Percentiles rank a stretch among this genome's conserved stretches.
Conservation (phyloP, 2,329 filamentous ascomycete genomes). For the Albophoma yamanashiensis region DNA sequence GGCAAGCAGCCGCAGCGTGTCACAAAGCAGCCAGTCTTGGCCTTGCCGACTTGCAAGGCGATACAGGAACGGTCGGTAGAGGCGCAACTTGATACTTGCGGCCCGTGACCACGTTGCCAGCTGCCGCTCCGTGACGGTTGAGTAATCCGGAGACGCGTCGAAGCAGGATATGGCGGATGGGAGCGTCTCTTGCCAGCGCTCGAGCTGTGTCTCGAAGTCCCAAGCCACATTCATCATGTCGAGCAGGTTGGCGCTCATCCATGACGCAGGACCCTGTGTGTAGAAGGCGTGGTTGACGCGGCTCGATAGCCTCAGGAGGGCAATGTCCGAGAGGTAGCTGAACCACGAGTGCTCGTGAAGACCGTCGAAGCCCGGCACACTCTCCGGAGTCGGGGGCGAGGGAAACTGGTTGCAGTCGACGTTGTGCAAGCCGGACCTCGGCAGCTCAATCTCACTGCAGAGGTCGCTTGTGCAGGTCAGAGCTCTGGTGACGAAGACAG, state of each 20-base stretch:
- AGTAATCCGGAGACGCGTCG: neutral
- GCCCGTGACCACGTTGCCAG: neutral
- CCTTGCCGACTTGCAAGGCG: neutral
- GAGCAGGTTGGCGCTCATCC: neutral
- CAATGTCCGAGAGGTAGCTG: constrained; percentile 8
- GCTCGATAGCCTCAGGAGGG: constrained; percentile 3
- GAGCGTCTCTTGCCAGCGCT: neutral
- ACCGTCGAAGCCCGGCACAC: neutral
- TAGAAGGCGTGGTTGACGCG: constrained; percentile 6
- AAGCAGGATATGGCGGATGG: neutral
- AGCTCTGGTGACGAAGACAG: no score
- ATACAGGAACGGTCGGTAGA: constrained; percentile 3
- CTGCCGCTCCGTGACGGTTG: neutral
- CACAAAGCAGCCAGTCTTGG: neutral
- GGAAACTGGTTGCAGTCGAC: neutral
- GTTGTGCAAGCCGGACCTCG: constrained; percentile 1
- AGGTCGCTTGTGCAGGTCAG: neutral
- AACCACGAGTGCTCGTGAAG: constrained; percentile 9
- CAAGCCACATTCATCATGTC: neutral
- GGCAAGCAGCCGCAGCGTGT: neutral
- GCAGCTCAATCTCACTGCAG: constrained; percentile 4
- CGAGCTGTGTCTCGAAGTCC: neutral
- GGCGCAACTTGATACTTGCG: neutral
- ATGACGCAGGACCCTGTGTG: neutral
- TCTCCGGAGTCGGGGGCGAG: neutral